These are phyloP conservation scores for Plantago lanceolata DNA, from an alignment of 305 asterid genomes.

Conservation along the genomic window DNA sequence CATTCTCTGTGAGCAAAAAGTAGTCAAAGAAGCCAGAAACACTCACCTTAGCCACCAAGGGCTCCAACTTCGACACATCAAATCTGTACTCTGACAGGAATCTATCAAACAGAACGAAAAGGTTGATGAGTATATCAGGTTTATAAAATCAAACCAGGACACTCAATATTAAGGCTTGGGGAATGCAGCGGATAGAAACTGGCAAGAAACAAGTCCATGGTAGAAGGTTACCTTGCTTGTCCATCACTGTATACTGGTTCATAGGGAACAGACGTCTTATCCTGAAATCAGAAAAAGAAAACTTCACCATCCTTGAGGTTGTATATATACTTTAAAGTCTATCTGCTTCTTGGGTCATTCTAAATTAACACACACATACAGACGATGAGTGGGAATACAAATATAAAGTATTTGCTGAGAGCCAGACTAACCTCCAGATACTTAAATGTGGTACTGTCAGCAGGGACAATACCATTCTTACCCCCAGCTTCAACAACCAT, in stretches of 20 bases:
- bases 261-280: slow-evolving; percentile 71
- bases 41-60: slow-evolving; percentile 86
- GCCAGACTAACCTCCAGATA: slow-evolving; percentile 72
- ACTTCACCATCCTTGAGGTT: background rate
- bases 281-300: slow-evolving; percentile 40
- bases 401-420: background rate
- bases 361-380: background rate
- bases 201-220: background rate
- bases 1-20: slow-evolving; percentile 9
- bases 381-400: background rate
- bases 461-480: slow-evolving; percentile 90
- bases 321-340: too few species aligned
- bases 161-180: too few species aligned
- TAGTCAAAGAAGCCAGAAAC: slow-evolving; percentile 16
- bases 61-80: slow-evolving; percentile 85
- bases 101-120: slow-evolving; percentile 33
- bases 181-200: too few species aligned
- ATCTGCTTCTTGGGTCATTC: too few species aligned
- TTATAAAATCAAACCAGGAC: background rate
- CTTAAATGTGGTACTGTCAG: slow-evolving; percentile 81
- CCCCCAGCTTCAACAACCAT: slow-evolving; percentile 99
- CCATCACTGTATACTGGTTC: slow-evolving; percentile 84
- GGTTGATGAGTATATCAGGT: background rate
- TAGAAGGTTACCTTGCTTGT: slow-evolving; percentile 67
- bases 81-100: slow-evolving; percentile 72